phyloP scores from a whole-genome alignment of 331 rosid genomes.

The Acacia pycnantha region DNA sequence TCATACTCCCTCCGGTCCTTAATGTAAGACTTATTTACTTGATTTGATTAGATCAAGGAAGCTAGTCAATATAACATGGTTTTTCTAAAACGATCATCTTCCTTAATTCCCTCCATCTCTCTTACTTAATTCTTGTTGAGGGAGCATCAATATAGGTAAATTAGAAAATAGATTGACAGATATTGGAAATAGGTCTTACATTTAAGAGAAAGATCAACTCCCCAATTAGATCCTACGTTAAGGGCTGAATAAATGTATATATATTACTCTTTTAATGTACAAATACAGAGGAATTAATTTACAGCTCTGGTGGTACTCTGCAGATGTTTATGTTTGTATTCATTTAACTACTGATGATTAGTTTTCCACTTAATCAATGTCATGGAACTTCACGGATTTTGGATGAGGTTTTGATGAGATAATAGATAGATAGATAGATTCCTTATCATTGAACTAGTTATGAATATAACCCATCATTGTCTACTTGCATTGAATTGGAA shows the following conservation, averaged over 20 bases:
- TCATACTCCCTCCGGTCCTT: background rate
- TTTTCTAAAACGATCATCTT: no score
- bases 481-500: conserved; percentile 5
- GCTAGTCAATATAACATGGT: no score
- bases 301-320: background rate
- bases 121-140: no score
- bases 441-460: background rate
- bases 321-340: conserved; percentile 15
- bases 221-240: no score
- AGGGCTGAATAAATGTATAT: no score
- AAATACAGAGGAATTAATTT: background rate
- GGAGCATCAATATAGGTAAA: no score
- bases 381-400: conserved; percentile 15
- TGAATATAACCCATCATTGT: conserved; percentile 14
- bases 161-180: no score
- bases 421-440: background rate
- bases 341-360: background rate
- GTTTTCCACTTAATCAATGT: background rate
- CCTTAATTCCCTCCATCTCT: no score
- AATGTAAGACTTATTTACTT: no score
- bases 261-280: background rate
- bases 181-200: no score
- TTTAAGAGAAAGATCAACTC: no score
- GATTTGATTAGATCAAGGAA: no score
- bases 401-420: conserved; percentile 7